Evolutionary conservation across 208 protist genomes (phyloP).

Genomic region (Entamoeba dispar): DNA sequence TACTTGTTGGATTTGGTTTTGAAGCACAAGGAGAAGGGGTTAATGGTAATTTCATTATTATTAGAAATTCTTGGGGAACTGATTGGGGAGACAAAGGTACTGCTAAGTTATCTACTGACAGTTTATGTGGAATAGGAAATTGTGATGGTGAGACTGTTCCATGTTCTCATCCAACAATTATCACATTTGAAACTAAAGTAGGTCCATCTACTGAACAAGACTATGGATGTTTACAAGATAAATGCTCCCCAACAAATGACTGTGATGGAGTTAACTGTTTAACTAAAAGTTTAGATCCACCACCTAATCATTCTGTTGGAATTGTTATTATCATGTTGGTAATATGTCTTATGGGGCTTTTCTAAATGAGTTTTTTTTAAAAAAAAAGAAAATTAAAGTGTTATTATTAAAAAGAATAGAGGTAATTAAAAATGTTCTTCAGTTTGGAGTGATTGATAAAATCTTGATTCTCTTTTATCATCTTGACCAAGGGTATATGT

Average conservation of each 20-base stretch:
- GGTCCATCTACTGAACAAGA: neutral
- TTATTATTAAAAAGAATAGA: no score
- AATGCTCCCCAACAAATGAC: neutral
- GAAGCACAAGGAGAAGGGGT: neutral
- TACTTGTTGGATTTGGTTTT: neutral
- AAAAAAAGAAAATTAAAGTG: no score
- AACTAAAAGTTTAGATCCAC: neutral
- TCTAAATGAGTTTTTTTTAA: no score
- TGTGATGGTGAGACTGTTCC: neutral
- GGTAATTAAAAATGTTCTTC: no score
- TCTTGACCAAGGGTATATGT: no score
- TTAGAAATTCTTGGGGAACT: neutral
- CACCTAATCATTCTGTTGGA: neutral
- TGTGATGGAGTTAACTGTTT: neutral
- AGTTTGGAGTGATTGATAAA: no score
- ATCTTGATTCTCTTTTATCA: no score
- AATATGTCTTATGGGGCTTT: no score
- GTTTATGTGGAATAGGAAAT: neutral
- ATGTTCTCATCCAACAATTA: neutral
- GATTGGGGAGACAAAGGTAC: neutral
- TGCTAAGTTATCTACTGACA: neutral
- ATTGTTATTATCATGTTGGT: no score
- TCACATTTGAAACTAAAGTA: neutral
- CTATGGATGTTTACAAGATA: neutral
- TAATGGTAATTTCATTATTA: neutral